Evolutionary conservation across 768 basidiomycete species (phyloP).

Genomic region (Termitomyces sp.): DNA sequence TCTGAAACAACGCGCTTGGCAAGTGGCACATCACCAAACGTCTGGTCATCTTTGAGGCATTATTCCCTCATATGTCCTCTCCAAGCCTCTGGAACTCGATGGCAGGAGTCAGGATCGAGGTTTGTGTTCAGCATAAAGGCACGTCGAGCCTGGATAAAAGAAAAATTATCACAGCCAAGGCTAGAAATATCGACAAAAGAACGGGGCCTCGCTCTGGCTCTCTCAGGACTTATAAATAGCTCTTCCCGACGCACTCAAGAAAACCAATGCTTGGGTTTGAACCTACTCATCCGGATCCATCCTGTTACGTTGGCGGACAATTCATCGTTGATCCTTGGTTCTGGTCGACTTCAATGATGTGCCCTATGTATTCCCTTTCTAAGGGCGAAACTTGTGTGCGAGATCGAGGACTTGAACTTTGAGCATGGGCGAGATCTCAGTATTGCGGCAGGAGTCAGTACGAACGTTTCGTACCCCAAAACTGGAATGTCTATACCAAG

Average conservation of each 20-base stretch:
- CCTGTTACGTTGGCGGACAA: background rate
- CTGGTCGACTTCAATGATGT: background rate
- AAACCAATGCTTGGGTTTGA: background rate
- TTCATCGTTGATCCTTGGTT: background rate
- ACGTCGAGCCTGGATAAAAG: background rate
- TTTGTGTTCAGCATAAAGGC: background rate
- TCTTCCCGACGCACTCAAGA: background rate
- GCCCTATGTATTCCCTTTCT: background rate
- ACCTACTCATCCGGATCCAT: background rate
- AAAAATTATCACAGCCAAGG: background rate
- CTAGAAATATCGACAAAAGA: too few relatives aligned
- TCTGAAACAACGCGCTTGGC: background rate
- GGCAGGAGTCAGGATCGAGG: background rate
- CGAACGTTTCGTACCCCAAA: background rate
- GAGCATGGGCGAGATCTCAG: background rate
- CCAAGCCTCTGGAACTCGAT: background rate
- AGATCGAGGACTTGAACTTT: background rate
- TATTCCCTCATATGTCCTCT: background rate
- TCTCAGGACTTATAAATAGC: too few relatives aligned
- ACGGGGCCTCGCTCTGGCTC: too few relatives aligned
- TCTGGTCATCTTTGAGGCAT: background rate
- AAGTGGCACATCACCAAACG: background rate
- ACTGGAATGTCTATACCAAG: background rate
- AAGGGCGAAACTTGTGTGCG: background rate
- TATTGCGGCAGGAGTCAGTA: background rate